Conservation (phyloP, 345 rosid species). For the Pugionium cornutum region DNA sequence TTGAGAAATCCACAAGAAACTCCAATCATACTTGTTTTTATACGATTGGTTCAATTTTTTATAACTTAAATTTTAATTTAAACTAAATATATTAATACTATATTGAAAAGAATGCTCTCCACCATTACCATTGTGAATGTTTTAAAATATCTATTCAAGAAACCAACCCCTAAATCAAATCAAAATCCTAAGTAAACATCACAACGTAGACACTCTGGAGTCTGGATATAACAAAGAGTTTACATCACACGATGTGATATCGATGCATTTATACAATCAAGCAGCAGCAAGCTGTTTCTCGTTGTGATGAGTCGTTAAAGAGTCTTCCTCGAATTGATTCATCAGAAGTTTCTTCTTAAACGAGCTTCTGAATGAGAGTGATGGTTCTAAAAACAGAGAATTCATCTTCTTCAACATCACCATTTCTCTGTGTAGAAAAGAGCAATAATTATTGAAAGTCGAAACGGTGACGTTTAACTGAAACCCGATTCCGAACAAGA, state of each 20-base stretch:
- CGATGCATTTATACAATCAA: conserved; percentile 19
- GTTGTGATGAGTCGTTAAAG: conserved; percentile 33
- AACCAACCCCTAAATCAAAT: background rate
- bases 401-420: conserved; percentile 45
- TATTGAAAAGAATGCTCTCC: no score
- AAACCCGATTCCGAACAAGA: conserved; percentile 67
- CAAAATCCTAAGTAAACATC: conserved; percentile 6
- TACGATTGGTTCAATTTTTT: no score
- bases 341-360: conserved; percentile 24
- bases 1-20: no score
- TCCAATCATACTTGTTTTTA: no score
- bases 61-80: no score
- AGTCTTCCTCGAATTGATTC: conserved; percentile 34
- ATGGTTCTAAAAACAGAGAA: conserved; percentile 34
- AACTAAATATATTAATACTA: no score
- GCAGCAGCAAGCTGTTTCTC: conserved; percentile 35
- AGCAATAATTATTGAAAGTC: conserved; percentile 53
- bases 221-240: background rate
- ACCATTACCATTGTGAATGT: no score
- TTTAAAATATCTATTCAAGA: background rate
- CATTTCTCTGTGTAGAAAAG: conserved; percentile 56
- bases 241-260: conserved; percentile 6
- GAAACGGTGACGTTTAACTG: conserved; percentile 61
- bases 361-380: conserved; percentile 22
- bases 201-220: background rate